phyloP scores from a whole-genome alignment of 345 rosid genomes.

The Populus nigra region DNA sequence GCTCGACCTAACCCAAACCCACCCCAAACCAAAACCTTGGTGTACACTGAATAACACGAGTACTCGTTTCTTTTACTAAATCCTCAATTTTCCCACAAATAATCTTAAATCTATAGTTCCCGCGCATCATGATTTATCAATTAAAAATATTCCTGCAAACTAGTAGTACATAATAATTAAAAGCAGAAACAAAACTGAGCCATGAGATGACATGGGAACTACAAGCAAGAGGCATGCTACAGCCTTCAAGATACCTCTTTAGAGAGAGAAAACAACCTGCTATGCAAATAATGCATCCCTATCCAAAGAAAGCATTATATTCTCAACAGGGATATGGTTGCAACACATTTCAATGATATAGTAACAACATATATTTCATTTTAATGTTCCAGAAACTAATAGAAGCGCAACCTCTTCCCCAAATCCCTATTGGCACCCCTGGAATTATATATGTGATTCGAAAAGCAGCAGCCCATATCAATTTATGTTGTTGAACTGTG shows the following conservation, averaged over 20 bases:
- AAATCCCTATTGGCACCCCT: background rate
- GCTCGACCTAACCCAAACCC: too few species aligned
- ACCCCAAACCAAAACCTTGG: too few species aligned
- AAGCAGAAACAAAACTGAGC: too few species aligned
- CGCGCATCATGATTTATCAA: conserved; percentile 29
- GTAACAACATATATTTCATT: background rate
- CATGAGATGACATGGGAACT: background rate
- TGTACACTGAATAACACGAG: too few species aligned
- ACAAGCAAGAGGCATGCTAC: background rate
- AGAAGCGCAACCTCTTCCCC: background rate
- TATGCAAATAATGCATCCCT: background rate
- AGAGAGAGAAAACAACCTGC: background rate
- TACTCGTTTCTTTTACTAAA: too few species aligned
- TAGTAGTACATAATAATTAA: too few species aligned
- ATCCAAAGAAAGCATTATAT: background rate
- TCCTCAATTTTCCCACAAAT: too few species aligned
- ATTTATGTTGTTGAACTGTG: background rate
- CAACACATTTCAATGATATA: background rate
- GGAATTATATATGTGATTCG: background rate
- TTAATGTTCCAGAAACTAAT: background rate
- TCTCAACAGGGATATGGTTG: background rate
- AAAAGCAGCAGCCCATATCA: background rate
- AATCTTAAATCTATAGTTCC: conserved; percentile 45
- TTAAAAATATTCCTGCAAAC: conserved; percentile 1
- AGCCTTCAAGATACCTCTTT: background rate